Evolutionary conservation across 352 stramenopile genomes (phyloP).

Genomic region (Globisporangium recalcitrans): DNA sequence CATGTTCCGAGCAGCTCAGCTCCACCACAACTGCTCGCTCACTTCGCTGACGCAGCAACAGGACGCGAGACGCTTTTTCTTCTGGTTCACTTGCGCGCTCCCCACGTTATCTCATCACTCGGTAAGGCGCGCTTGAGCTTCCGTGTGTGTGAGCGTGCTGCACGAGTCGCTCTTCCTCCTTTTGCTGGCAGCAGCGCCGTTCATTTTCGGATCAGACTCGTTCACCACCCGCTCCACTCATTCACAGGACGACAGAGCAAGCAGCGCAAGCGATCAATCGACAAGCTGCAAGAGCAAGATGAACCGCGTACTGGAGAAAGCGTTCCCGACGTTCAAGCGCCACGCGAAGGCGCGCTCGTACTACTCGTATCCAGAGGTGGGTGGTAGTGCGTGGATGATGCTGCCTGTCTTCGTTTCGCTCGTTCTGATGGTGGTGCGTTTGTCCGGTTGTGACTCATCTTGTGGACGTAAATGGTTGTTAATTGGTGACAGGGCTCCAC

Average conservation of each 20-base stretch:
- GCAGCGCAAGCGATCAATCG: too few relatives aligned
- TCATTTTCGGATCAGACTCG: not conserved
- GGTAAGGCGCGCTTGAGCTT: not conserved
- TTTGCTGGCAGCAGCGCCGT: not conserved
- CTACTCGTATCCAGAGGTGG: constrained; percentile 60
- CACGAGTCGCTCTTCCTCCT: not conserved
- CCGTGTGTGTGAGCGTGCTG: not conserved
- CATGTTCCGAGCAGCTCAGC: not conserved
- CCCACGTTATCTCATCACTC: not conserved
- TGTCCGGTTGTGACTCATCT: not conserved
- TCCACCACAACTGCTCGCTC: not conserved
- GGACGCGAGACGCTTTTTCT: not conserved
- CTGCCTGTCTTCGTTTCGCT: not conserved
- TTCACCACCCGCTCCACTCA: not conserved
- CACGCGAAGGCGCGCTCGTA: constrained; percentile 36
- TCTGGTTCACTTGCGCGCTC: not conserved
- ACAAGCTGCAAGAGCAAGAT: constrained; percentile 25
- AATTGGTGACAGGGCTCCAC: constrained; percentile 28
- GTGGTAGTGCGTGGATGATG: not conserved
- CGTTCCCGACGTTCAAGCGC: constrained; percentile 55
- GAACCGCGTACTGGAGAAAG: constrained; percentile 66
- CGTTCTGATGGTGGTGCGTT: not conserved
- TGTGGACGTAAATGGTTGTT: not conserved
- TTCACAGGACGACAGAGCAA: not conserved
- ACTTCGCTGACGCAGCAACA: not conserved